Evolutionary conservation across 306 rosid species (phyloP), one percentile per base, ranked within the genome.

Genomic region (Cicer cuneatum): DNA sequence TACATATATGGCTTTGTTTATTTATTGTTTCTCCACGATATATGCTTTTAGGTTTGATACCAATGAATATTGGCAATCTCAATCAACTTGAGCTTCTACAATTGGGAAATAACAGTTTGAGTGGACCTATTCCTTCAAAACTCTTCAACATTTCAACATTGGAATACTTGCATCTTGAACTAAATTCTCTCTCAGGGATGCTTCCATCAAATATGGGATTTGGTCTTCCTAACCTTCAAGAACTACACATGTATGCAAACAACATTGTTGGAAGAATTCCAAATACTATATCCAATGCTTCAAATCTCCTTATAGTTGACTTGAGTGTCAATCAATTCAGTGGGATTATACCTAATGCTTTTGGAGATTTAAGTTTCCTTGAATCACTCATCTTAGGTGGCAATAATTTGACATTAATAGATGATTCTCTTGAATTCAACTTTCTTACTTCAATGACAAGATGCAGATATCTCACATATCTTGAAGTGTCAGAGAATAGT

Each of bases 71-170:
- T 33, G 78, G 78, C 7, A 2, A 19, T 65, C 83, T 79, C 12
- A 24, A 72, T 10, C 71, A 53, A 10, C 74, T 79, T 45, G 8
- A 54, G 39, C 0, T 0, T 8, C 66, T 79, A 12, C 43, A 1
- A 41, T 5, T 80, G 35, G 66, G 66, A 40, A 2, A 0, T 10
- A 78, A 74, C 19, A 8, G 53, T 0, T 62, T 81, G 16, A 75
- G 24, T 43, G 80, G 77, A 62, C 1, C 45, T 13, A 18, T 81
- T 42, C 80, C 84, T 76, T 51, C 63, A 14, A 24, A 51, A 37
- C 13, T 83, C 14, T 69, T 78, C 66, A 83, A 83, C 46, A 83
- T 73, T 10, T 74, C 86, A 18, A 43, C 52, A 16, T 13, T 42
- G 54, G 15, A 3, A 13, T 7, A n/a, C 19, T 39, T 78, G 42